These are phyloP conservation scores for Phyllosticta citrichinensis DNA, from an alignment of 2,329 filamentous ascomycete species.

Conservation along the genomic window DNA sequence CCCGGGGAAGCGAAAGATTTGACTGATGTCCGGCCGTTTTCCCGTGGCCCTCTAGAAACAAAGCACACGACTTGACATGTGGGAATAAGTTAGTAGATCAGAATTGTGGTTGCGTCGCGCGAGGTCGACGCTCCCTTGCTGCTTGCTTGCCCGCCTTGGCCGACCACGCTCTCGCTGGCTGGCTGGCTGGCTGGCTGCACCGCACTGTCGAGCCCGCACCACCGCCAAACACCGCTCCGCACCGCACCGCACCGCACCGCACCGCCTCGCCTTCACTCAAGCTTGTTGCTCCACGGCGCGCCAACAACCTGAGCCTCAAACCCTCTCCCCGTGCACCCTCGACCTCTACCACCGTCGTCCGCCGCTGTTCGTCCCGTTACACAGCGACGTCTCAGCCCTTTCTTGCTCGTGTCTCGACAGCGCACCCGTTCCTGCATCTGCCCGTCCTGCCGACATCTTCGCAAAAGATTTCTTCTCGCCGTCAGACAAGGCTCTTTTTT, in stretches of 20 bases:
- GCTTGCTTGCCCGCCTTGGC: not conserved
- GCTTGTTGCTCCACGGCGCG: slow-evolving; percentile 5
- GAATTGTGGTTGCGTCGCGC: not conserved
- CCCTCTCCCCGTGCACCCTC: not conserved
- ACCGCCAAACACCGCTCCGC: slow-evolving; percentile 3
- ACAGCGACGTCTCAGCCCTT: slow-evolving; percentile 5
- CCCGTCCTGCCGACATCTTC: slow-evolving; percentile 1
- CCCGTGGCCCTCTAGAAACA: not conserved
- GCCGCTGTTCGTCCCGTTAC: slow-evolving; percentile 1
- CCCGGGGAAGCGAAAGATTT: not conserved
- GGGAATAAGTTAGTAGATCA: not conserved
- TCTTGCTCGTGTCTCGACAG: slow-evolving; percentile 9
- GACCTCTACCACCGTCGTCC: not conserved
- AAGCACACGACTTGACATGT: not conserved
- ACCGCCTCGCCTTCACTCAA: not conserved
- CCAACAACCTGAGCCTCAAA: not conserved
- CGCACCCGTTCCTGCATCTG: slow-evolving; percentile 5
- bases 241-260: slow-evolving; percentile 4
- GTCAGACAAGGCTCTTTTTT: not conserved
- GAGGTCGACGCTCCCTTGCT: not conserved
- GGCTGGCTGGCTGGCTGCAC: not conserved
- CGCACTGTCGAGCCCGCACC: slow-evolving; percentile 8
- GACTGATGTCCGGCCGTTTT: not conserved
- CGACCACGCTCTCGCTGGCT: slow-evolving; percentile 7
- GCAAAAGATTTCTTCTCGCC: not conserved